Percentiles rank a stretch among this genome's conserved stretches.
phyloP scores from a whole-genome alignment of 1,139 yeast genomes.

The Diutina mesorugosa region DNA sequence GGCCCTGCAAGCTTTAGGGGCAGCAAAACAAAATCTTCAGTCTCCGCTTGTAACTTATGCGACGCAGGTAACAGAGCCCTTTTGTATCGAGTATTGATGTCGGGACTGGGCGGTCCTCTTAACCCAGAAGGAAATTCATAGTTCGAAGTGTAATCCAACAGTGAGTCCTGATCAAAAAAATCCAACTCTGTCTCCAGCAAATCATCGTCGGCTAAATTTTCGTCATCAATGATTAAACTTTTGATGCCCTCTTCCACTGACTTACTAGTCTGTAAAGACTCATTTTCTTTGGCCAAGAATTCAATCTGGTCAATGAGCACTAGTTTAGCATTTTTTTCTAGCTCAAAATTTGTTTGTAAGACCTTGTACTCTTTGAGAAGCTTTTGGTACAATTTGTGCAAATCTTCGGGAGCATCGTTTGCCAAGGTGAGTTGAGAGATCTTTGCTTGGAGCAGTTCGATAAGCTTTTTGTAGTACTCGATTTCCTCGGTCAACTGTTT shows the following conservation, averaged over 20 bases:
- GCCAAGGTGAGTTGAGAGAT: slow-evolving; percentile 12
- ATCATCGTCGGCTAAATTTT: slow-evolving; percentile 4
- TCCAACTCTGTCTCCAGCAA: slow-evolving; percentile 5
- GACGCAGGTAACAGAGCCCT: slow-evolving; percentile 26
- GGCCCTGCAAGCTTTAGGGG: slow-evolving; percentile 25
- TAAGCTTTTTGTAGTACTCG: slow-evolving; percentile 18
- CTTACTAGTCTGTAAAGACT: slow-evolving; percentile 7
- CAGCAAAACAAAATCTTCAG: slow-evolving; percentile 27
- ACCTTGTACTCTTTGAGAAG: slow-evolving; percentile 24
- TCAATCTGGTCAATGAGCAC: slow-evolving; percentile 45
- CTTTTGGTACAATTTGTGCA: slow-evolving; percentile 16
- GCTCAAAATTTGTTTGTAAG: slow-evolving; percentile 27
- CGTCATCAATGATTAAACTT: slow-evolving; percentile 14
- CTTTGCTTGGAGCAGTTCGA: slow-evolving; percentile 19
- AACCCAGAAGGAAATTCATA: slow-evolving; percentile 16
- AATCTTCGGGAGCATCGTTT: slow-evolving; percentile 7
- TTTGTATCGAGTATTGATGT: slow-evolving; percentile 7
- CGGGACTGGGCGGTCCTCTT: slow-evolving; percentile 8
- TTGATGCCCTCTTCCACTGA: slow-evolving; percentile 11
- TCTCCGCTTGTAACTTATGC: slow-evolving; percentile 12
- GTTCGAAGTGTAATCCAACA: slow-evolving; percentile 6
- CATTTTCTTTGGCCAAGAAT: slow-evolving; percentile 28
- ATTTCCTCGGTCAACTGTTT: slow-evolving; percentile 19
- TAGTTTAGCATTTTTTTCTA: slow-evolving; percentile 38
- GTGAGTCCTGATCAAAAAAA: slow-evolving; percentile 5